Evolutionary conservation across 768 basidiomycete genomes (phyloP), one percentile per base, ranked within the genome.

Genomic region (Sarcomyxa edulis): DNA sequence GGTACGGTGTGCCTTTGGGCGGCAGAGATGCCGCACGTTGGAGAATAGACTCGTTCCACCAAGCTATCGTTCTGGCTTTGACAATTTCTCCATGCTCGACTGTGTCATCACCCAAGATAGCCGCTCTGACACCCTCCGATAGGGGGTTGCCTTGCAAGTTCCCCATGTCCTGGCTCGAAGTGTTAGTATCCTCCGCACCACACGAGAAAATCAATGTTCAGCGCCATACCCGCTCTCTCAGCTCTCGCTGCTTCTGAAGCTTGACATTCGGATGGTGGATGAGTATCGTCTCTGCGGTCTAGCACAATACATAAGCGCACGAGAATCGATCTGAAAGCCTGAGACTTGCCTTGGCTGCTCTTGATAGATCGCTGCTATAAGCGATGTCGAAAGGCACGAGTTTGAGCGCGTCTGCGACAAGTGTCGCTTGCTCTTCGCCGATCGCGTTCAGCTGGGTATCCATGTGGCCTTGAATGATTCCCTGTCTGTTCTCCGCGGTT

Each of bases 391-490:
- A 84, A 6, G 59, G 61, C 12, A 82, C 59, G 23, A 61, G 52
- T 50, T 68, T 68, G 45, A 90, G 58, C 28, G 68, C 71, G 43
- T 69, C 59, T 2, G 73, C 83, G 2, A 78, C 71, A 38, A 68
- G 58, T 39, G 52, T 50, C 15, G 82, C 82, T 55, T 91, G 86
- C 37, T 61, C 60, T 32, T 68, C 38, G 10, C 88, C 88, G 3
- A 55, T 59, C 11, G 66, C 71, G 48, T 89, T 89, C 51, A 91
- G 66, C 27, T 56, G 46, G 6, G 79, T 80, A 58, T 91, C 82
- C 39, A 76, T 49, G 7, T 91, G 88, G 27, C 88, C 88, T 64
- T 91, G 87, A 31, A 86, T 71, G 40, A 84, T 75, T 18, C 66
- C 64, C 5, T 62, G 58, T 37, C 66, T 60, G 57, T 89, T 89